A percentile compares a stretch with the other conserved stretches of the same genome.
Evolutionary conservation across 192 early-diverging fungal genomes (phyloP).

Genomic region (Backusella sp.): DNA sequence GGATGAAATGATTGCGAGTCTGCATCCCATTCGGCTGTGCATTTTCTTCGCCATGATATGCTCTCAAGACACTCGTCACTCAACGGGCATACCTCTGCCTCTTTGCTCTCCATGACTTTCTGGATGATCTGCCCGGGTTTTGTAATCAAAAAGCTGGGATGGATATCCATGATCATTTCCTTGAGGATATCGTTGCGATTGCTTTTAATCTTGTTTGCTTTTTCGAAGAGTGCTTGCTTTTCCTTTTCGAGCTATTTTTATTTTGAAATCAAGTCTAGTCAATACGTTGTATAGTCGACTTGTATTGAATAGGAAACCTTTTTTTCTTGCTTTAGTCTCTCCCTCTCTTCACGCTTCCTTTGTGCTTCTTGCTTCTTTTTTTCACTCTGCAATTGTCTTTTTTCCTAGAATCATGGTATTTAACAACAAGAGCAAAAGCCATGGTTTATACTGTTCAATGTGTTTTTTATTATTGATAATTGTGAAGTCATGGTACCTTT

Average conservation of each 20-base stretch:
- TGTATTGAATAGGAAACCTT: not conserved
- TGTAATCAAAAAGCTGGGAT: conserved; percentile 29
- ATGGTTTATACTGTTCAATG: not conserved
- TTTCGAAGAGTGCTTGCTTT: conserved; percentile 15
- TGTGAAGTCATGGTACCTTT: not conserved
- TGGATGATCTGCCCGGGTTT: conserved; percentile 30
- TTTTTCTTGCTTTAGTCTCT: not conserved
- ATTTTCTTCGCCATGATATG: conserved; percentile 41
- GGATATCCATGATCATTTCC: conserved; percentile 46
- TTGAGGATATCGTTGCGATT: conserved; percentile 28
- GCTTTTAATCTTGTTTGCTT: conserved; percentile 36
- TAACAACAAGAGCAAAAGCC: not conserved
- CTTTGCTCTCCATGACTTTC: not conserved
- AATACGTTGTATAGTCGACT: not conserved
- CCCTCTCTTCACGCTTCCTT: not conserved
- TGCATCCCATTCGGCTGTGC: conserved; percentile 27
- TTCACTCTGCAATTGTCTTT: not conserved
- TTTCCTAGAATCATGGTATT: not conserved
- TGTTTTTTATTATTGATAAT: not conserved
- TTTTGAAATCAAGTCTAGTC: not conserved
- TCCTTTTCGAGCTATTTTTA: conserved; percentile 19
- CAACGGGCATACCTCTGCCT: not conserved
- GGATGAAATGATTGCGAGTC: conserved; percentile 31
- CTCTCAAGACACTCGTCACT: not conserved
- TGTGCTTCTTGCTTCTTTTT: conserved; percentile 8